Base-by-base conservation (phyloP, 108 stramenopile species). In the Fragilariopsis cylindrus region DNA sequence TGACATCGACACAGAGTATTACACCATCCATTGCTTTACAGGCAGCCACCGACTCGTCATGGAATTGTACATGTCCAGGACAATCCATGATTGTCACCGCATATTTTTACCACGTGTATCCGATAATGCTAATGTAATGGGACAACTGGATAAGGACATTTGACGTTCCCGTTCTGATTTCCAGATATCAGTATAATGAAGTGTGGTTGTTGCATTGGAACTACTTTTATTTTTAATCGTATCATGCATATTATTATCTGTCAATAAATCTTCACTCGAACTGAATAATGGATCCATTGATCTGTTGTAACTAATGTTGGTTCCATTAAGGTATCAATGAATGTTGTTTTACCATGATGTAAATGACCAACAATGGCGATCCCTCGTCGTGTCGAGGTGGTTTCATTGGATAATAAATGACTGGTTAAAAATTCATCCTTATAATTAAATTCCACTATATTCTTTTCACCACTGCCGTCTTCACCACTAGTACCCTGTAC, bases 31-130 rank as follows among this genome's bases (percentile, higher is more conserved):
- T 74, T 0, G 84, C 81, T 42, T 93, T 82, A 53, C 96, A 57
- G 42, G 96, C 96, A 18, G 97, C 97, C 13, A 95, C 90, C 3
- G 85, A 83, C 73, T 99, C 98, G 76, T 98, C 99, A 65, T 90
- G 89, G 81, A 99, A 99, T 72, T 98, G 87, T 3, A 84, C 72
- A 76, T 98, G 98, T 18, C 99, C 99, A 0, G 99, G 99, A 83
- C 92, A 93, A 80, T 99, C 99, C 60, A 99, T 57, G 7, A 94
- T 43, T 57, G 97, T 97, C 4, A 99, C 43, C 13, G 90, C 79
- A 83, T 76, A 39, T 85, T 83, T 83, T 99, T 99, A 3, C 96
- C 97, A 12, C 88, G 69, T 48, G 90, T 91, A 80, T 96, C 93
- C 49, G 91, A 82, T 39, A 97, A 79, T 15, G 92, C 80, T 11